A percentile compares a stretch with the other conserved stretches of the same genome.
These are phyloP conservation scores for Calonectria fujianensis DNA, from an alignment of 2,329 filamentous ascomycete genomes.

Conservation along the genomic window DNA sequence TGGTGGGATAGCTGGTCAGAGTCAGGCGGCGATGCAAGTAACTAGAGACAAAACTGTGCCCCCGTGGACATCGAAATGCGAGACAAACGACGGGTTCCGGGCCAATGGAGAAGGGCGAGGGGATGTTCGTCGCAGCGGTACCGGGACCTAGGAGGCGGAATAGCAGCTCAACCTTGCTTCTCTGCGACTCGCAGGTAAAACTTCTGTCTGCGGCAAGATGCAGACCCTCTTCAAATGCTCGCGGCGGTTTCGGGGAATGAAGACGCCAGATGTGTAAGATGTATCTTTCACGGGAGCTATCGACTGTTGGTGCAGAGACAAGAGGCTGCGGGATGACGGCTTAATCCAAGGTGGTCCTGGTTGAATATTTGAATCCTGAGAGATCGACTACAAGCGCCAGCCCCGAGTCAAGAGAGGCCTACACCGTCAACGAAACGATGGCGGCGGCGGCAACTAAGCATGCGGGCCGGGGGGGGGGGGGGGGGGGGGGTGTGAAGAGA, in stretches of 20 bases:
- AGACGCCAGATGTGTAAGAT: conserved; percentile 18
- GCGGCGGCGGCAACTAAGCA: conserved; percentile 53
- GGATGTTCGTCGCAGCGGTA: conserved; percentile 34
- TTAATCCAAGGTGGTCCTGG: conserved; percentile 47
- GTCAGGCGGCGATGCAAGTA: conserved; percentile 40
- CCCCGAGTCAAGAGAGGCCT: conserved; percentile 50
- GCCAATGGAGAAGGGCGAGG: conserved; percentile 40
- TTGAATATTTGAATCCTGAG: conserved; percentile 53
- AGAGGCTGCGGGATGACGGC: conserved; percentile 31
- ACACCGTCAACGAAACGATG: conserved; percentile 51
- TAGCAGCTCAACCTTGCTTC: conserved; percentile 29
- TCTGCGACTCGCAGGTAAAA: conserved; percentile 28
- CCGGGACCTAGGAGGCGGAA: conserved; percentile 24
- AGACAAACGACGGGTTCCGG: conserved; percentile 38
- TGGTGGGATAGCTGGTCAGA: conserved; percentile 23
- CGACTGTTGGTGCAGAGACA: conserved; percentile 34
- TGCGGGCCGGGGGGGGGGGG: conserved; percentile 44
- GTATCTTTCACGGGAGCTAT: conserved; percentile 26
- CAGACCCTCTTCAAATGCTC: conserved; percentile 3
- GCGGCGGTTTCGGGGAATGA: conserved; percentile 2
- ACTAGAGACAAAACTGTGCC: conserved; percentile 43
- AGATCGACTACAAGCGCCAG: conserved; percentile 53
- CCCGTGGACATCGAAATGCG: conserved; percentile 42
- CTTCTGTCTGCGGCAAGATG: conserved; percentile 15
- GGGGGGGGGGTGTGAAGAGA: conserved; percentile 52